Base-by-base conservation (phyloP, 2,329 filamentous ascomycete genomes). In the Colletotrichum endophyticum region DNA sequence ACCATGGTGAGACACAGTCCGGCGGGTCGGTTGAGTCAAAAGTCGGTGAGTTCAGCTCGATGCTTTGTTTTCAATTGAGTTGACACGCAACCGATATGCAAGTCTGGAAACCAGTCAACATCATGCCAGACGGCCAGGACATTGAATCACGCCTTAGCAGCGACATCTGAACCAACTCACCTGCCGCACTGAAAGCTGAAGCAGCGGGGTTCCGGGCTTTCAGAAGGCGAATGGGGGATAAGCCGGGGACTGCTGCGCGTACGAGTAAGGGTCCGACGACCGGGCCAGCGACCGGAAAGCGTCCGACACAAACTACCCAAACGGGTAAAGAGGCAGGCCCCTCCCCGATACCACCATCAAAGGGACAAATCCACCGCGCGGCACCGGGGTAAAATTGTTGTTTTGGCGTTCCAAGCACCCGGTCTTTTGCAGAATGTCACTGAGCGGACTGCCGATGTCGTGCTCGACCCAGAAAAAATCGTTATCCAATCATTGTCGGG, bases 391-490 rank as follows among this genome's bases (percentile, higher is more conserved):
- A 59, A 56, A 64, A 64, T 68, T 36, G 44, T 71, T 59, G 36
- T 71, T 71, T 34, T 57, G 39, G 61, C 27, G 39, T 25, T 22
- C n/a, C 30, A 70, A 56, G n/a, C 11, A 9, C 25, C 56, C 13
- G 49, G 34, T 22, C 44, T 53, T 34, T 27, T 66, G 30, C 27
- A 2, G 27, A 32, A 39, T 27, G 62, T 28, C 16, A 44, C 64
- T 44, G 11, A 44, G 57, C 66, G 32, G 64, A 34, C 11, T 6
- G 34, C 64, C 49, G 67, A 77, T 77, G 72, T 75, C 72, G 74
- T 77, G 74, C 44, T 77, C 30, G 74, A 13, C 62, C 73, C 67
- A 77, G 72, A 64, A 77, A 77, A 77, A 63, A 11, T 75, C 67
- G 56, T 75, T 72, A 66, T 72, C 72, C 49, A 66, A 61, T 59